Evolutionary conservation across 2,329 filamentous ascomycete species (phyloP).

Genomic region (Epichloe sylvatica): DNA sequence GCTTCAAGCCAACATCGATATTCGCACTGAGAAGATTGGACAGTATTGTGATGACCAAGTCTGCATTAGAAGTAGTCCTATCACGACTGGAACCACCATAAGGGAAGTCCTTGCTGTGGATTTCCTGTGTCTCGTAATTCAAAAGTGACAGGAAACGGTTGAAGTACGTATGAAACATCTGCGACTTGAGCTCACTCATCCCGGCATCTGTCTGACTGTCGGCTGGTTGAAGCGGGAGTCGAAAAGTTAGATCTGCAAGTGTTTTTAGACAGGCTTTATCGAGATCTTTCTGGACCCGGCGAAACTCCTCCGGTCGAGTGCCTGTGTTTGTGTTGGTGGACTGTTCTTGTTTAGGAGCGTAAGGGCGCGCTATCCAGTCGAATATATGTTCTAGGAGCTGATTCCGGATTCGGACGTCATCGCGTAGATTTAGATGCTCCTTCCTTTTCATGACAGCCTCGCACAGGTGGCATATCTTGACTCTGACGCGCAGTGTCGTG

Average conservation of each 20-base stretch:
- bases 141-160: conserved; percentile 54
- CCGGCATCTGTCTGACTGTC: conserved; percentile 53
- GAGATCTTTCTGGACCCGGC: conserved; percentile 48
- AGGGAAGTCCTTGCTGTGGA: conserved; percentile 13
- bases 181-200: conserved; percentile 53
- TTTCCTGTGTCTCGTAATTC: conserved; percentile 40
- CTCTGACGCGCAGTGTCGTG: conserved; percentile 48
- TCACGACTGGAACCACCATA: conserved; percentile 31
- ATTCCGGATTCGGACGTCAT: conserved; percentile 55
- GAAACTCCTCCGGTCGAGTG: conserved; percentile 41
- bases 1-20: conserved; percentile 57
- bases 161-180: conserved; percentile 61
- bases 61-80: conserved; percentile 41
- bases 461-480: conserved; percentile 53
- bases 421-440: conserved; percentile 52
- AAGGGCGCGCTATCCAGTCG: conserved; percentile 51
- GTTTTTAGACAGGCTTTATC: conserved; percentile 52
- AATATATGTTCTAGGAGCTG: conserved; percentile 55
- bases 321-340: conserved; percentile 16
- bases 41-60: conserved; percentile 52
- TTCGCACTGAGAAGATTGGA: conserved; percentile 58
- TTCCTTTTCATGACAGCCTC: conserved; percentile 52
- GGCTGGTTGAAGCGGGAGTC: conserved; percentile 50
- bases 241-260: conserved; percentile 51
- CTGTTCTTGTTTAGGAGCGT: conserved; percentile 32